Evolutionary conservation across 2,329 filamentous ascomycete genomes (phyloP).

Genomic region (Clarireedia monteithiana): DNA sequence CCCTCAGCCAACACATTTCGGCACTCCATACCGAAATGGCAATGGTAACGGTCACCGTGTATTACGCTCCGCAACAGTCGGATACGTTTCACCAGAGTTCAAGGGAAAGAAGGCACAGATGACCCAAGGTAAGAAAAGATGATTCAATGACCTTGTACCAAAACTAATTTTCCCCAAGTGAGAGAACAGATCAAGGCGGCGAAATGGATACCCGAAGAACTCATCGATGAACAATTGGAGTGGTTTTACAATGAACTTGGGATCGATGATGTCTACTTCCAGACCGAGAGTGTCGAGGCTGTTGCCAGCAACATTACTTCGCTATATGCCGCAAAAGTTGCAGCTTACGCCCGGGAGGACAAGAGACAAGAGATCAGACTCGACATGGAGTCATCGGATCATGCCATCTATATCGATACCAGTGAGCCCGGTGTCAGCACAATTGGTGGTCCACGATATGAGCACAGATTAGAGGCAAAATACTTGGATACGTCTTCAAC

Average conservation of each 20-base stretch:
- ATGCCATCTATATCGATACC: constrained; percentile 98
- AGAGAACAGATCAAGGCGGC: constrained; percentile 65
- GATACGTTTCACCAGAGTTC: constrained; percentile 92
- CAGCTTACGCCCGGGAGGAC: constrained; percentile 86
- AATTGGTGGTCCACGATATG: constrained; percentile 77
- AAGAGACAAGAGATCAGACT: constrained; percentile 90
- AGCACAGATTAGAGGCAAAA: constrained; percentile 88
- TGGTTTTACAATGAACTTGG: constrained; percentile 99
- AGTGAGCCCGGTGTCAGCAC: constrained; percentile 79
- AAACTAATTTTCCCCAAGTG: constrained; percentile 23
- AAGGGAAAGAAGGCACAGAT: constrained; percentile 78
- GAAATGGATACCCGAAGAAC: constrained; percentile 77
- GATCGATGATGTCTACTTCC: constrained; percentile 98
- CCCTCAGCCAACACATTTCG: constrained; percentile 81
- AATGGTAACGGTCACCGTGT: constrained; percentile 57
- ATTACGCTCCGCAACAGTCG: constrained; percentile 80
- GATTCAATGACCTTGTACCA: background rate
- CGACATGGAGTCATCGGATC: constrained; percentile 90
- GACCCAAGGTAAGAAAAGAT: constrained; percentile 21
- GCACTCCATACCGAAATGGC: constrained; percentile 53
- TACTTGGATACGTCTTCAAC: constrained; percentile 75
- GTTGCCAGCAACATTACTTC: constrained; percentile 94
- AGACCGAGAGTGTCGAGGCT: constrained; percentile 76
- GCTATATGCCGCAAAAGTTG: constrained; percentile 93
- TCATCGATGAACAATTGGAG: constrained; percentile 76